Base-by-base conservation (phyloP, 169 alveolate species). In the Cryptosporidium xiaoi region DNA sequence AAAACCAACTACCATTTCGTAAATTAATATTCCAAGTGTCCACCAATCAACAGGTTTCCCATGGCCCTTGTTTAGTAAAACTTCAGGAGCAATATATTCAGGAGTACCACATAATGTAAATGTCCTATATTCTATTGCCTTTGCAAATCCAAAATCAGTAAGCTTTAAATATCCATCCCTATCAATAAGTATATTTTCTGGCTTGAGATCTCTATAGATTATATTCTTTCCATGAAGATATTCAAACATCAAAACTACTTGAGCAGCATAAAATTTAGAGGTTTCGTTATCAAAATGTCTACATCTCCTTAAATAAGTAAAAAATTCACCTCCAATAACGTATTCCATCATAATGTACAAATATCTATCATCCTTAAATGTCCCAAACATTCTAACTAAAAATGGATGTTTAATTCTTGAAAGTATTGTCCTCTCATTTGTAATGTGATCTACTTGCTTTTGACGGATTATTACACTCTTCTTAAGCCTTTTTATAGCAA, bases 61-160 rank as follows among this genome's bases (percentile, higher is more conserved):
- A 87, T 96, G 97, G 1, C 99, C 99, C 60, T 94, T 92, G 92
- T 97, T 96, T 51, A 97, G 92, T 40, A 99, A 93, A 66, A 98
- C 98, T 91, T 99, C 99, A 0, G 99, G 99, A 0, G 99, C 99
- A 40, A 99, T 95, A 93, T 99, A 99, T 90, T 98, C 99, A 10
- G 99, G 99, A 20, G 99, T 98, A 6, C 99, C 99, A 82, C 99
- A 99, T 44, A 98, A 95, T 16, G 99, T 99, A 90, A 93, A 97
- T 4, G 99, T 97, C 69, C 99, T 95, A 53, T 96, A 95, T 90
- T 96, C 99, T 16, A 98, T 97, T 34, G 95, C 97, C 92, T 98
- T 98, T 18, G 99, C 99, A 90, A 99, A 97, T 24, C 99, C 99
- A 93, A 99, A 99, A 84, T 99, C 99, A 1, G 99, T 97, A 83